Percentiles rank a stretch among this genome's conserved stretches.
phyloP scores from a whole-genome alignment of 169 alveolate species.

The Cystoisospora suis region DNA sequence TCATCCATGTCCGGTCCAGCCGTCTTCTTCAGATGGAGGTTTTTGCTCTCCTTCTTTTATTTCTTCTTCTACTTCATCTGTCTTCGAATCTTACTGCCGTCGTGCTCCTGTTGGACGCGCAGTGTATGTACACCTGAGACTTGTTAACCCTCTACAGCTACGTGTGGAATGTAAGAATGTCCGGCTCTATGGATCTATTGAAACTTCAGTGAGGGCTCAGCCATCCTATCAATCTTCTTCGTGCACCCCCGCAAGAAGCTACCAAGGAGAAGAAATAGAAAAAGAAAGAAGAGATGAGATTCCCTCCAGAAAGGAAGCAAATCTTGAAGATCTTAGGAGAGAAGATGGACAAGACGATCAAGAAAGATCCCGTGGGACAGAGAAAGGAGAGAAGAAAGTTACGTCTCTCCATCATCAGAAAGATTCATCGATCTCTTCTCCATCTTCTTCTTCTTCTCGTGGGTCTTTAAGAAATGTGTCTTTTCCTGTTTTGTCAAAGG shows the following conservation, averaged over 20 bases:
- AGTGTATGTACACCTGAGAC: conserved; percentile 19
- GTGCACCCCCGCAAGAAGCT: too few relatives aligned
- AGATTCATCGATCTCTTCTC: too few relatives aligned
- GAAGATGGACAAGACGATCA: background rate
- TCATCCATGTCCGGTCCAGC: background rate
- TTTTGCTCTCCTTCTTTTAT: background rate
- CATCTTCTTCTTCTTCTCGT: too few relatives aligned
- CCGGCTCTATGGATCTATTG: conserved; percentile 25
- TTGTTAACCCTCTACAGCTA: conserved; percentile 46
- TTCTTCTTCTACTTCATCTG: background rate
- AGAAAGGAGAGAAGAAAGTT: too few relatives aligned
- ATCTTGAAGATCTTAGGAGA: background rate
- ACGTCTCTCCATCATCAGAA: too few relatives aligned
- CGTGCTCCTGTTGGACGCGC: conserved; percentile 37
- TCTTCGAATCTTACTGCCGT: background rate
- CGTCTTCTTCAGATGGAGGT: background rate
- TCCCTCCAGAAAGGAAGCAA: background rate
- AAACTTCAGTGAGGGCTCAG: too few relatives aligned
- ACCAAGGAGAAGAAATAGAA: too few relatives aligned
- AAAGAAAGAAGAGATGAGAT: too few relatives aligned
- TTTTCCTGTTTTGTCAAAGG: background rate
- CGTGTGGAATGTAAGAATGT: background rate
- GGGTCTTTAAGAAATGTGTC: background rate
- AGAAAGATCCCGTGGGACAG: too few relatives aligned
- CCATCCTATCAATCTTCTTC: too few relatives aligned